Conservation (phyloP, 2,329 filamentous ascomycete species). For the Hortaea sp. region DNA sequence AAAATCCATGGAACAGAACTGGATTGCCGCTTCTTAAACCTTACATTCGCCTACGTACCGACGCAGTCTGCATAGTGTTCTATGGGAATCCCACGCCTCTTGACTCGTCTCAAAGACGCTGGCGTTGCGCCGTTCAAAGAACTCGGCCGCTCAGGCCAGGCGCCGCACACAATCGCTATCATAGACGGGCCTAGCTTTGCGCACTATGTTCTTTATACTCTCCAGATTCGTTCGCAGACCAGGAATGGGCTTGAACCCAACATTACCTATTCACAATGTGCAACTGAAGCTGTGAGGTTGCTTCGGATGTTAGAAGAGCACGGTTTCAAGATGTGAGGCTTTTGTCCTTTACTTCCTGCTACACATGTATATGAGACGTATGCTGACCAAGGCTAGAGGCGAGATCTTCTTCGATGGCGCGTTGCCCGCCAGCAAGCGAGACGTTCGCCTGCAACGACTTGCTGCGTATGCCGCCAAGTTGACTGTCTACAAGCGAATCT, state of each 20-base stretch:
- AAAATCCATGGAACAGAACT: too few relatives aligned
- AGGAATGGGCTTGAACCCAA: neutral
- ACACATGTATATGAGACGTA: too few relatives aligned
- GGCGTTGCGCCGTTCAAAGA: neutral
- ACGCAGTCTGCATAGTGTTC: too few relatives aligned
- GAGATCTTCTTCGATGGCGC: conserved; percentile 80
- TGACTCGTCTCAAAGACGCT: conserved; percentile 10
- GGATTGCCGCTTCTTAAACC: too few relatives aligned
- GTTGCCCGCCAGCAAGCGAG: conserved; percentile 57
- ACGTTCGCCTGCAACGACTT: conserved; percentile 52
- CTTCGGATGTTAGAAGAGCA: conserved; percentile 48
- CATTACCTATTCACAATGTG: conserved; percentile 50
- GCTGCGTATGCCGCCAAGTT: conserved; percentile 49
- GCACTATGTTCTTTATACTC: conserved; percentile 54
- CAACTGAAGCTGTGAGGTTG: conserved; percentile 49
- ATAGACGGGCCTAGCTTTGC: conserved; percentile 75
- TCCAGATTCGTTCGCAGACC: conserved; percentile 7
- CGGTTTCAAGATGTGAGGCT: conserved; percentile 52
- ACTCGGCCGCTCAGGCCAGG: conserved; percentile 2
- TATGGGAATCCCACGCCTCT: conserved; percentile 18
- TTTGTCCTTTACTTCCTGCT: too few relatives aligned
- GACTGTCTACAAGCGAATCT: conserved; percentile 34
- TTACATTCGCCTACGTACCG: too few relatives aligned
- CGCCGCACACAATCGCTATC: conserved; percentile 28
- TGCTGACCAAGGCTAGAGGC: conserved; percentile 33